A percentile compares a stretch with the other conserved stretches of the same genome.
Conservation (phyloP, 2,329 filamentous ascomycete species). For the Clarireedia monteithiana region DNA sequence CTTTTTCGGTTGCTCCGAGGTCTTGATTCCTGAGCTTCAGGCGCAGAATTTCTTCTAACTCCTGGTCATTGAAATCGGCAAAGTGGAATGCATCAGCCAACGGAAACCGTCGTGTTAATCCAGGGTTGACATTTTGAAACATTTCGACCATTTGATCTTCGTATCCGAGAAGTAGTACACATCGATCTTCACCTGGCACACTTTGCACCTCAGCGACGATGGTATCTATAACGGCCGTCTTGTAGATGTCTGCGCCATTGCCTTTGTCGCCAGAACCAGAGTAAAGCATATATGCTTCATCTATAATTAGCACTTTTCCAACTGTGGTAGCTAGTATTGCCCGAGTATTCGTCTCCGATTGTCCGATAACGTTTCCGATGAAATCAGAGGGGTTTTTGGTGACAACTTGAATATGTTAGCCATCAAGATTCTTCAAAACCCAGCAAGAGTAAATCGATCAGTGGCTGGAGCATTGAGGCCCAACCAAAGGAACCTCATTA, state of each 20-base stretch:
- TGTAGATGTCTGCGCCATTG: constrained; percentile 41
- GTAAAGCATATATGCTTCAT: constrained; percentile 67
- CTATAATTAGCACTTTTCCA: constrained; percentile 73
- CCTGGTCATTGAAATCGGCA: constrained; percentile 54
- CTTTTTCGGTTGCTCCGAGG: constrained; percentile 44
- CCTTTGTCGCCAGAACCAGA: constrained; percentile 21
- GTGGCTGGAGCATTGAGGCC: too few species aligned
- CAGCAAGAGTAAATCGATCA: background rate
- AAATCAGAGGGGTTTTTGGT: constrained; percentile 70
- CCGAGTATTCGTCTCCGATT: constrained; percentile 65
- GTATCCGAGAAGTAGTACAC: constrained; percentile 65
- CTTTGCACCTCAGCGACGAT: constrained; percentile 66
- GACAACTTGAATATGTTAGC: constrained; percentile 41
- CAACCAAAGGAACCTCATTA: too few species aligned
- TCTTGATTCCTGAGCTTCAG: constrained; percentile 52
- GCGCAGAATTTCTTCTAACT: constrained; percentile 52
- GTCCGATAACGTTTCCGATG: constrained; percentile 52
- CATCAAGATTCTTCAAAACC: background rate
- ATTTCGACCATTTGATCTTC: constrained; percentile 61
- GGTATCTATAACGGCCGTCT: constrained; percentile 61
- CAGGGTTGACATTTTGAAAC: constrained; percentile 68
- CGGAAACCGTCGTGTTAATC: constrained; percentile 58
- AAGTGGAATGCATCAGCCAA: constrained; percentile 57
- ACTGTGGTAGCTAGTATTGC: constrained; percentile 56
- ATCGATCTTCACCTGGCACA: constrained; percentile 62